Base-by-base conservation (phyloP, 2,329 filamentous ascomycete genomes). In the Onygena corvina region DNA sequence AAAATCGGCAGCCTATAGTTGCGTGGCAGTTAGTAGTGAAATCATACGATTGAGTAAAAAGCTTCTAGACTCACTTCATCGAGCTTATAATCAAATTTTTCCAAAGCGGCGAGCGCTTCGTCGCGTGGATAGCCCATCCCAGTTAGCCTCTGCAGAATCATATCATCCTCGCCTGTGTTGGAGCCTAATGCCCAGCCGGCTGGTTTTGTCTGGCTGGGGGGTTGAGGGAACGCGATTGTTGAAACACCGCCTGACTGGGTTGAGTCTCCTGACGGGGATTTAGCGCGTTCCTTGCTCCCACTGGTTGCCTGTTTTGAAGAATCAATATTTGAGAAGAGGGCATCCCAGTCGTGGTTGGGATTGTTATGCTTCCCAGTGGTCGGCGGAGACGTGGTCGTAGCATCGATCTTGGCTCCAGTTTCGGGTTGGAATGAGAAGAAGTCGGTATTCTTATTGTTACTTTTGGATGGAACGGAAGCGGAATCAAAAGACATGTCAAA, bases 1-100 rank as follows among this genome's bases (percentile, higher is more conserved):
- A 53, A 64, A 61, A 50, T 69, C 67, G 18, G 61, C 66, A 18
- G 67, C 67, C 67, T 69, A 44, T 36, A 47, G 29, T 34, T 3
- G n/a, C n/a, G n/a, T n/a, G n/a, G n/a, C 23, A 14, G 47, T 49
- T 23, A 50, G 46, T 25, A 38, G 21, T 34, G 4, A 46, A 5
- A 34, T 35, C 8, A 7, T 30, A 44, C 35, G 25, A 38, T 44
- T 45, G 29, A 21, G 34, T 34, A 49, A 42, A 55, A 33, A 56
- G 48, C 45, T 44, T 7, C 5, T 16, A 21, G 29, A 72, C 80
- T 70, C 70, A 94, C 90, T 79, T 86, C 87, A 68, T 94, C 88
- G 63, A 95, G 76, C 65, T 95, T 92, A 68, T 96, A 95, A 69
- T 96, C 88, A 64, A 85, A 94, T 66, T 90, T 89, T 72, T 96